Evolutionary conservation across 257 asterid species (phyloP).

Genomic region (Nyctanthes arbortristis): DNA sequence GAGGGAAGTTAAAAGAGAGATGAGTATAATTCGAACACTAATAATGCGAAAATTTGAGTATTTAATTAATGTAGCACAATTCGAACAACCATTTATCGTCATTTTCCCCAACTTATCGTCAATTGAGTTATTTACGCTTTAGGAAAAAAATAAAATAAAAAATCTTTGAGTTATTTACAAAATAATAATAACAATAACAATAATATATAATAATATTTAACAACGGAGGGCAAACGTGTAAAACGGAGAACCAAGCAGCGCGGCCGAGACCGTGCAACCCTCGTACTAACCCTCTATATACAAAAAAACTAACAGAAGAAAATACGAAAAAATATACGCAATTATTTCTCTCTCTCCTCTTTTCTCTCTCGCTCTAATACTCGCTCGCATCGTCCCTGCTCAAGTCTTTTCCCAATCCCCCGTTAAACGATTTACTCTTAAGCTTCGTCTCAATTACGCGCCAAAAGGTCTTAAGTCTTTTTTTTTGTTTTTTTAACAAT

Average conservation of each 20-base stretch:
- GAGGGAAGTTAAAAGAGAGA: no score
- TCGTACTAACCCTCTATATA: neutral
- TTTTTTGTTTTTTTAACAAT: conserved; percentile 41
- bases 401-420: conserved; percentile 34
- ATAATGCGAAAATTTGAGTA: no score
- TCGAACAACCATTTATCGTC: no score
- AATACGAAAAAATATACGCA: neutral
- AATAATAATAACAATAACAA: no score
- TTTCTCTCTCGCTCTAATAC: conserved; percentile 35
- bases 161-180: no score
- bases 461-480: conserved; percentile 65
- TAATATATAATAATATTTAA: no score
- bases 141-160: no score
- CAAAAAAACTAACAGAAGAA: neutral
- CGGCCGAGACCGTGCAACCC: neutral
- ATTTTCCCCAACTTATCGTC: no score
- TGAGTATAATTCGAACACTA: no score
- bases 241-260: neutral
- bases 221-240: neutral
- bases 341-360: conserved; percentile 25
- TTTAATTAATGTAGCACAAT: no score
- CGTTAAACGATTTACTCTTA: conserved; percentile 31
- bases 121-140: no score
- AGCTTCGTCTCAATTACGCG: conserved; percentile 56
- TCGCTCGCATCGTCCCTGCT: conserved; percentile 39